Evolutionary conservation across 306 rosid genomes (phyloP).

Genomic region (Boehmeria nivea): DNA sequence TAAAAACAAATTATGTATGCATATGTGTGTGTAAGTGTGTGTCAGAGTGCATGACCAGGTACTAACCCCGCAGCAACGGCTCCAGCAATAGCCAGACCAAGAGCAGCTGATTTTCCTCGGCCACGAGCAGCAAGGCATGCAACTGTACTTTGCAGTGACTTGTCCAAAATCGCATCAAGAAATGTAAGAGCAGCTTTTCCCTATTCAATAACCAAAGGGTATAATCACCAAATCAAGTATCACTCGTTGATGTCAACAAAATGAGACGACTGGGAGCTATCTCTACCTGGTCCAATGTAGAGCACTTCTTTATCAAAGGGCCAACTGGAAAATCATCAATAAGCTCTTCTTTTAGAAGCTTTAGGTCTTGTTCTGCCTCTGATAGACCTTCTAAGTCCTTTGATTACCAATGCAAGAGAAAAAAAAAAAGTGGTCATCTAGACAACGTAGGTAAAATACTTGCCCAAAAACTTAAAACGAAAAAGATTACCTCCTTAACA

Average conservation of each 20-base stretch:
- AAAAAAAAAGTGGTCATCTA: neutral
- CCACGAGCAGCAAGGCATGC: slow-evolving; percentile 95
- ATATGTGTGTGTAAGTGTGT: no score
- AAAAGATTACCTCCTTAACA: slow-evolving; percentile 55
- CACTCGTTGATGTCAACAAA: neutral
- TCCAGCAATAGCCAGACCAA: slow-evolving; percentile 91
- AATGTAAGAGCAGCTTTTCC: slow-evolving; percentile 87
- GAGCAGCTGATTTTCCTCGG: slow-evolving; percentile 98
- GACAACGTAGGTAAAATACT: neutral
- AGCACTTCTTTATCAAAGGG: slow-evolving; percentile 75
- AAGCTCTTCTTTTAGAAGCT: slow-evolving; percentile 78
- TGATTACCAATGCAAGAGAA: slow-evolving; percentile 25
- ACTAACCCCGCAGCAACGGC: slow-evolving; percentile 86
- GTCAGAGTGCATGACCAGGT: neutral
- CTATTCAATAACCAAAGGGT: slow-evolving; percentile 29
- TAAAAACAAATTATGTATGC: no score
- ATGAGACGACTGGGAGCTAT: neutral
- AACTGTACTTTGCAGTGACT: slow-evolving; percentile 68
- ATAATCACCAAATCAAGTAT: neutral
- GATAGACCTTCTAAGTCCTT: slow-evolving; percentile 74
- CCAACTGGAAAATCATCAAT: slow-evolving; percentile 81
- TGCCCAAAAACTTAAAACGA: neutral
- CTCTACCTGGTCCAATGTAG: slow-evolving; percentile 85
- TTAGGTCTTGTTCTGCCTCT: slow-evolving; percentile 67
- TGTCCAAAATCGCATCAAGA: slow-evolving; percentile 80